Base-by-base conservation (phyloP, 1,284 basidiomycete genomes). In the Irpex rosettiformis region DNA sequence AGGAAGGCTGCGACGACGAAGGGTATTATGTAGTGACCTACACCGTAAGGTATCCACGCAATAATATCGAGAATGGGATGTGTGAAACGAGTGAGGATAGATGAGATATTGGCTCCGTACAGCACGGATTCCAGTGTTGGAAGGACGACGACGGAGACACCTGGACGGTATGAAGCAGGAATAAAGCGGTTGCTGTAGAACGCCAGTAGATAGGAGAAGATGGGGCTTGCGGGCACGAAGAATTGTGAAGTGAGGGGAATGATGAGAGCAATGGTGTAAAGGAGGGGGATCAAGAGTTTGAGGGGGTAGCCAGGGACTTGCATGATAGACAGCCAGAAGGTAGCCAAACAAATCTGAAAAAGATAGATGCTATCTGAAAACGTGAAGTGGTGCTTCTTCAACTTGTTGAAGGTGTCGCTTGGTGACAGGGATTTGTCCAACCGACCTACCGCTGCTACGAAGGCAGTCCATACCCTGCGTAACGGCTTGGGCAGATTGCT, bases 31-130 rank as follows among this genome's bases (percentile, higher is more conserved):
- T 96, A 99, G 74, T 99, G 96, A 16, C 89, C 79, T 47, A 98
- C 84, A 18, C 97, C 97, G 70, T 99, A 99, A 0, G 96, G 96
- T 1, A 98, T 70, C 96, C 96, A 99, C 0, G 96, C 96, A 56
- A 97, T 70, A 61, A 99, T 83, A 71, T 99, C 96, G 55, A 99
- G 84, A 24, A 94, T 66, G 2, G 95, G 93, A 68, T 97, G 92
- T 2, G 96, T 98, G 74, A 88, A 94, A 18, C 94, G 84, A 2
- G 96, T 98, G 62, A 98, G 86, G 69, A 98, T 90, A 73, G 98
- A 95, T 33, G 93, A 95, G 62, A 98, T 96, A 76, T 98, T 98
- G 54, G 94, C 96, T 8, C 96, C 96, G 72, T 97, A 98, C 28
- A 97, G 80, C 29, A 97, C 93, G 7, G 91, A 89, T 72, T 99